Conservation (phyloP, 371 early-diverging fungal genomes). For the Saksenaea vasiformis region DNA sequence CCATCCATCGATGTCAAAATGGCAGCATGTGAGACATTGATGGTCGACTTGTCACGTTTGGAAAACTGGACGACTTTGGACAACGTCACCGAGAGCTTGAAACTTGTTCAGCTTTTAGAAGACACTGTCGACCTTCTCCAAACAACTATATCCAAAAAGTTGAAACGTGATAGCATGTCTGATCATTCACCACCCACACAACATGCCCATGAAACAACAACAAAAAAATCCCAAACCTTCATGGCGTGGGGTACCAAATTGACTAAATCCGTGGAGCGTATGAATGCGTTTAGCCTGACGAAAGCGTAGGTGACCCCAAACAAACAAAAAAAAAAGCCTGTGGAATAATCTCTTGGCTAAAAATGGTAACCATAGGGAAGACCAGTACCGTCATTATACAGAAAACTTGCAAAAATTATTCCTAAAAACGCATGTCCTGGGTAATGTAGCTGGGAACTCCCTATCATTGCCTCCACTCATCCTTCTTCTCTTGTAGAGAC, state of each 20-base stretch:
- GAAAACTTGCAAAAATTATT: slow-evolving; percentile 42
- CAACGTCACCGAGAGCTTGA: slow-evolving; percentile 32
- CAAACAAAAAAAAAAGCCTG: too few relatives aligned
- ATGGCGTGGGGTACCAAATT: slow-evolving; percentile 54
- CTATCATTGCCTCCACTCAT: background rate
- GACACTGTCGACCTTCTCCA: slow-evolving; percentile 34
- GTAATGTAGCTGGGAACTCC: slow-evolving; percentile 14
- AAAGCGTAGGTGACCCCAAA: slow-evolving; percentile 29
- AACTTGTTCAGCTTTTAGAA: slow-evolving; percentile 37
- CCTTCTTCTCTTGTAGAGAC: slow-evolving; percentile 18
- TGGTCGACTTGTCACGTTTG: slow-evolving; percentile 32
- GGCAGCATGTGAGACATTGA: slow-evolving; percentile 49
- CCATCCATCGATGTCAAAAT: slow-evolving; percentile 57
- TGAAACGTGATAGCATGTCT: slow-evolving; percentile 37
- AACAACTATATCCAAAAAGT: slow-evolving; percentile 38
- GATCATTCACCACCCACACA: background rate
- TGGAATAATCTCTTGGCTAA: background rate
- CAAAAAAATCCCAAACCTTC: slow-evolving; percentile 28
- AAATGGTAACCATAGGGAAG: slow-evolving; percentile 33
- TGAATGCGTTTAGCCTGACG: slow-evolving; percentile 55
- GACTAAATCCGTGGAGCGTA: slow-evolving; percentile 52
- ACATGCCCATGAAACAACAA: background rate
- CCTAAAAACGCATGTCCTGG: slow-evolving; percentile 36
- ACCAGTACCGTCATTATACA: slow-evolving; percentile 46
- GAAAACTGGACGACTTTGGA: slow-evolving; percentile 40